Base-by-base conservation (phyloP, 108 stramenopile genomes). In the Skeletonema grethae region DNA sequence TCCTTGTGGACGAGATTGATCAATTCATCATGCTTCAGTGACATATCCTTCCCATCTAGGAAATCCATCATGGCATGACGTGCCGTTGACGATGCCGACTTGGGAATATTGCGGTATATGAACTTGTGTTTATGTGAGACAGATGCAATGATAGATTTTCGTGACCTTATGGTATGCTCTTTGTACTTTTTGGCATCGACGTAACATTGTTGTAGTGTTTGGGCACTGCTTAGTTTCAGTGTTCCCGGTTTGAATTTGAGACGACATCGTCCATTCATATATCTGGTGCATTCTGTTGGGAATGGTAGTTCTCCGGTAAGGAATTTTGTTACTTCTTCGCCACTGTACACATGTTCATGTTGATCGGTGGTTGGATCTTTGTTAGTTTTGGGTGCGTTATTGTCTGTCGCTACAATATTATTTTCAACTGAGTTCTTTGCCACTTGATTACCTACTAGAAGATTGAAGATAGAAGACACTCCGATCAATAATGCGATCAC, bases 101-200 rank as follows among this genome's bases (percentile, higher is more conserved):
- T 81, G 13, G 73, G 73, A 8, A 75, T 62, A 36, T 81, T 81
- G 12, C 69, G 57, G 24, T 81, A 81, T 38, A 81, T 81, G 3
- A 68, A 16, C 31, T 66, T 73, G 53, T 81, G 32, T 30, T 55
- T 29, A 16, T 75, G 61, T n/a, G 79, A 68, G 1, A 68, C 48
- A 0, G 62, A 63, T 22, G 57, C 63, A 16, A 57, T 53, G 31
- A 73, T 41, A 4, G 56, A 15, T 1, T 28, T 9, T 53, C n/a
- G 18, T 25, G 25, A 30, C 7, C 36, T 31, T 10, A 9, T 1
- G 0, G 74, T 58, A 24, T 81, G 80, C 4, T 43, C 61, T 34
- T n/a, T 15, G 41, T 81, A 81, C 16, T 61, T 63, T 5, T 34
- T 67, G 13, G 57, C 57, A 38, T 81, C 65, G 32, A 81, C 73